Percentiles rank a stretch among this genome's conserved stretches.
Evolutionary conservation across 495 filamentous ascomycete species (phyloP).

Genomic region (Xeromyces bisporus): DNA sequence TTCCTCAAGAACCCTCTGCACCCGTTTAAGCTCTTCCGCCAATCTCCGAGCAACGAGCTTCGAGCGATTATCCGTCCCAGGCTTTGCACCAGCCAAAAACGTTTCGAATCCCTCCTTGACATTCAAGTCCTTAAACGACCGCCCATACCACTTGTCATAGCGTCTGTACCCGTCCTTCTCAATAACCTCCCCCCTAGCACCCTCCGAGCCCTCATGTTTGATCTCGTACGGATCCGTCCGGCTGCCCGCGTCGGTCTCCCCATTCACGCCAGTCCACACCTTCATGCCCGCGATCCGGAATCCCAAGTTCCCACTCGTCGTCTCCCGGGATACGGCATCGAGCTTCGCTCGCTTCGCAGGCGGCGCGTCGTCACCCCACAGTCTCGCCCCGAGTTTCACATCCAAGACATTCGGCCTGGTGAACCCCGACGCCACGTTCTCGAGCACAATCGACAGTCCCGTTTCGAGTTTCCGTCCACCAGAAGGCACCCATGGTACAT

Average conservation of each 20-base stretch:
- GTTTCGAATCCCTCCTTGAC: slow-evolving; percentile 57
- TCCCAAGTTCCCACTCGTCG: slow-evolving; percentile 64
- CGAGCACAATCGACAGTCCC: slow-evolving; percentile 63
- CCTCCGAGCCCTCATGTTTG: slow-evolving; percentile 22
- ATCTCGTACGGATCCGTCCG: slow-evolving; percentile 26
- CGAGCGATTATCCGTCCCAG: slow-evolving; percentile 33
- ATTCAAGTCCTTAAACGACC: slow-evolving; percentile 51
- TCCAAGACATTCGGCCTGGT: slow-evolving; percentile 84
- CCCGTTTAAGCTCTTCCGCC: slow-evolving; percentile 43
- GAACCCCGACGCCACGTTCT: slow-evolving; percentile 73
- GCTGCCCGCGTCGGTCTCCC: slow-evolving; percentile 23
- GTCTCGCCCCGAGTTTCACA: slow-evolving; percentile 68
- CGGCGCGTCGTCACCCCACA: slow-evolving; percentile 76
- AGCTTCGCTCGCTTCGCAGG: slow-evolving; percentile 60
- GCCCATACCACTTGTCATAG: slow-evolving; percentile 81
- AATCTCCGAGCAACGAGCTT: slow-evolving; percentile 45
- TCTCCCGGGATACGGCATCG: slow-evolving; percentile 59
- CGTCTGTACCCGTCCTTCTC: slow-evolving; percentile 45
- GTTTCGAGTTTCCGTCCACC: slow-evolving; percentile 47
- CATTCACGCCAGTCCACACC: slow-evolving; percentile 54
- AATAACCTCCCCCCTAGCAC: slow-evolving; percentile 19
- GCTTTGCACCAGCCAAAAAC: slow-evolving; percentile 50
- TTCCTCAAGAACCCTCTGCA: slow-evolving; percentile 47
- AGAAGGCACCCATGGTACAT: slow-evolving; percentile 30
- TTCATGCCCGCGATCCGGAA: slow-evolving; percentile 92